Base-by-base conservation (phyloP, 2,329 filamentous ascomycete species). In the Elsinoe perseae region DNA sequence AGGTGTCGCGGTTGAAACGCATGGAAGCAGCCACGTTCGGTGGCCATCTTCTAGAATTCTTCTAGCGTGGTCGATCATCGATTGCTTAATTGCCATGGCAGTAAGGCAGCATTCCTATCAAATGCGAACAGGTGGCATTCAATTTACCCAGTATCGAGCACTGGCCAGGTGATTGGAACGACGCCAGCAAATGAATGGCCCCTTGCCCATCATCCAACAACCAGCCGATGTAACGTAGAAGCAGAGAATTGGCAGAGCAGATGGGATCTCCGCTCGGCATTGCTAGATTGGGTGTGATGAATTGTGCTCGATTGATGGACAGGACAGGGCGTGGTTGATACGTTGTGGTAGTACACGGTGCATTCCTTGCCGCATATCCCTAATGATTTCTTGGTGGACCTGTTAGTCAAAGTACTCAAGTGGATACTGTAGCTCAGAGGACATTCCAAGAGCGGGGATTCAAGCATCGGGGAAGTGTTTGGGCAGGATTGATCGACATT, bases 401-500 rank as follows among this genome's bases (percentile, higher is more conserved):
- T 25, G 14, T 9, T 36, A 14, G n/a, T 36, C 3, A 36, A 36
- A 36, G 32, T 12, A 14, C n/a, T 14, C 3, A 12, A 12, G 9
- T 6, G 32, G 32, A 36, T 12, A 36, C 9, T 36, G n/a, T 9
- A 36, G 32, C 12, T 9, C 10, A 16, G n/a, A 28, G 43, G 28
- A 27, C 21, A n/a, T n/a, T 10, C 4, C 18, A 9, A n/a, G 43
- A 48, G 48, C 48, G 48, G 48, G 48, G 48, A 52, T 52, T 30
- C 48, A 36, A 52, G 48, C 48, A 52, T 52, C 48, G 48, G 48
- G 48, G 32, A 52, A 38, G 48, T 52, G 48, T 52, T 52, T 52
- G 48, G 28, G 48, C 30, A 52, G 48, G 48, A 52, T 52, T 52
- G 48, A 52, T 52, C 48, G 48, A 52, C 48, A 36, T 52, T 8